Conservation (phyloP, 2,329 filamentous ascomycete genomes). For the Monilinia fructigena region DNA sequence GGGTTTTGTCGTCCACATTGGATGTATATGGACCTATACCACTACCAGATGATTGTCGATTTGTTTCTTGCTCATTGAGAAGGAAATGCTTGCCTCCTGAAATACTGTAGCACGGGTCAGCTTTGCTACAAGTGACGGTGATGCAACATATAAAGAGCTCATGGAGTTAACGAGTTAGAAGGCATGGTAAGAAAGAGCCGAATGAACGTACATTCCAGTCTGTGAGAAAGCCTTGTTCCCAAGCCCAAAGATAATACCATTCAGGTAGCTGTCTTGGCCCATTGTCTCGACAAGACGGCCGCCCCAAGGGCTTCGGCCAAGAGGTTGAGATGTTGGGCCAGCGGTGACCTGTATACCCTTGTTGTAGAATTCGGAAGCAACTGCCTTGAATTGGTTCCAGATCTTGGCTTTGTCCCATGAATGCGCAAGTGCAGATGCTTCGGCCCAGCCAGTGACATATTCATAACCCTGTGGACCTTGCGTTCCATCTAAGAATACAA, state of each 20-base stretch:
- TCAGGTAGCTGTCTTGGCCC: conserved; percentile 28
- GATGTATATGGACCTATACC: conserved; percentile 24
- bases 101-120: not conserved
- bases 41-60: conserved; percentile 27
- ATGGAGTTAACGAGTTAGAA: not conserved
- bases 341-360: conserved; percentile 28
- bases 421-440: conserved; percentile 25
- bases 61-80: conserved; percentile 32
- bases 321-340: conserved; percentile 26
- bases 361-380: conserved; percentile 27
- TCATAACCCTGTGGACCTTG: conserved; percentile 28
- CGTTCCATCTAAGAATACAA: conserved; percentile 25
- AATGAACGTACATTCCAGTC: conserved; percentile 22
- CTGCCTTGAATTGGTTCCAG: conserved; percentile 27
- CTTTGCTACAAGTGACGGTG: not conserved
- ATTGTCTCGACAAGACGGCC: conserved; percentile 28
- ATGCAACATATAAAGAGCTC: no score
- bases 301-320: conserved; percentile 29
- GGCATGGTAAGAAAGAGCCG: not conserved
- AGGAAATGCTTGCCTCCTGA: conserved; percentile 29
- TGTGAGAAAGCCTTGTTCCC: conserved; percentile 25
- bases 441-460: conserved; percentile 27
- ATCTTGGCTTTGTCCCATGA: conserved; percentile 28
- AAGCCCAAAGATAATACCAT: conserved; percentile 31
- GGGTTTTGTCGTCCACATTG: conserved; percentile 64